Evolutionary conservation across 2,329 filamentous ascomycete species (phyloP).

Genomic region (Stagonosporopsis cucurbitacearum): DNA sequence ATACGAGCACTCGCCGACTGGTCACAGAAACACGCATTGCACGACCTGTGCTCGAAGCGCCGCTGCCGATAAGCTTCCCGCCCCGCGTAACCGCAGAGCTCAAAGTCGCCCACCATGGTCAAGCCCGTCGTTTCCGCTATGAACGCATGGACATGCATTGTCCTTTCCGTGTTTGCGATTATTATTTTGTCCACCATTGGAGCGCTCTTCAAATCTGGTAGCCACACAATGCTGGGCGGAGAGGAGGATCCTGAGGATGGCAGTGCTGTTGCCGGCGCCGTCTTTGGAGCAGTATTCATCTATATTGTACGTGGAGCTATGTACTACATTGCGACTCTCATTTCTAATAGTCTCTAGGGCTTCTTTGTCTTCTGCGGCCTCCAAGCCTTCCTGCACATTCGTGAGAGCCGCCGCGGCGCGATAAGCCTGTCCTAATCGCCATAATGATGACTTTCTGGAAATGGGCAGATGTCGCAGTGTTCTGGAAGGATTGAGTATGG

Average conservation of each 20-base stretch:
- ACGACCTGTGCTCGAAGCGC: constrained; percentile 12
- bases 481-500: not conserved
- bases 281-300: constrained; percentile 87
- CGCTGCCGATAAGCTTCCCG: constrained; percentile 20
- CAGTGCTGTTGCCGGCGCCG: constrained; percentile 77
- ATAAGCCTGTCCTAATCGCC: constrained; percentile 71
- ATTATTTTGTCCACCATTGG: constrained; percentile 71
- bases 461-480: not conserved
- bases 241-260: constrained; percentile 74
- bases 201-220: constrained; percentile 74
- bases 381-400: constrained; percentile 84
- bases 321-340: too few species aligned
- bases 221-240: constrained; percentile 83
- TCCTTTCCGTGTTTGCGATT: constrained; percentile 70
- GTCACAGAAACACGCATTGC: not conserved
- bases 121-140: constrained; percentile 92
- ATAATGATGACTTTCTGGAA: not conserved
- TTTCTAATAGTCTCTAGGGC: constrained; percentile 53
- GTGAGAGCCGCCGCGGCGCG: constrained; percentile 81
- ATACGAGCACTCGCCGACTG: not conserved
- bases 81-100: constrained; percentile 17
- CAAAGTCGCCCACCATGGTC: constrained; percentile 71
- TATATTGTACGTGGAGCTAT: constrained; percentile 73
- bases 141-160: constrained; percentile 91
- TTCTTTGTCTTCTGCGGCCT: constrained; percentile 93